Evolutionary conservation across 345 rosid genomes (phyloP).

Genomic region (Tarenaya hassleriana): DNA sequence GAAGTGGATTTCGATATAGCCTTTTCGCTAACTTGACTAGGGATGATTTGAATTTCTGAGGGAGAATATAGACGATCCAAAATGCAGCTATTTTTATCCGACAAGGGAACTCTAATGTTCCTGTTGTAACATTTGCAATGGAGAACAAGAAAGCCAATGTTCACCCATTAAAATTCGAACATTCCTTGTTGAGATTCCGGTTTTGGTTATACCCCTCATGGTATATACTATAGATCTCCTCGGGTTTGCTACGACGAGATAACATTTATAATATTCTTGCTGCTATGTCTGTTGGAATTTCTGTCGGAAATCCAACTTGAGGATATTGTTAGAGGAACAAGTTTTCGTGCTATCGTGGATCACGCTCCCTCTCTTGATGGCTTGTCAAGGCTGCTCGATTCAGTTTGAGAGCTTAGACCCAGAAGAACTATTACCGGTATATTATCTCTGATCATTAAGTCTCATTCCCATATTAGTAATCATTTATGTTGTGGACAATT

Average conservation of each 20-base stretch:
- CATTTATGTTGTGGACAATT: neutral
- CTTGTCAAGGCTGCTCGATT: constrained; percentile 79
- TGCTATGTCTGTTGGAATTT: constrained; percentile 89
- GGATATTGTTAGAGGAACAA: constrained; percentile 92
- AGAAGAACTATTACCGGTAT: constrained; percentile 85
- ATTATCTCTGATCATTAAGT: neutral
- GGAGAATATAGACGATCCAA: constrained; percentile 82
- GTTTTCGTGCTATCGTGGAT: constrained; percentile 94
- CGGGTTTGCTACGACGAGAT: constrained; percentile 81
- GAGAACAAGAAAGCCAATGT: constrained; percentile 84
- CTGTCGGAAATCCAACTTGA: constrained; percentile 92
- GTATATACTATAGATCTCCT: constrained; percentile 81
- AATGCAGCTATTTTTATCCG: constrained; percentile 60
- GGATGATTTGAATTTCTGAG: constrained; percentile 54
- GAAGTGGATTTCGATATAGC: constrained; percentile 92
- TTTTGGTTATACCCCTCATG: constrained; percentile 83
- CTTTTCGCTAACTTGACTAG: constrained; percentile 65
- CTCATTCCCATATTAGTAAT: neutral
- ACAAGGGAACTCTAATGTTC: constrained; percentile 72
- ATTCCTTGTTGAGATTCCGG: constrained; percentile 84
- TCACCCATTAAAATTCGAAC: constrained; percentile 78
- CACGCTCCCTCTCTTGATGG: constrained; percentile 78
- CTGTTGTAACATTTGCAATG: constrained; percentile 84
- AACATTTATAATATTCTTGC: constrained; percentile 89
- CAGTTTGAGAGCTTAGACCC: constrained; percentile 77